These are phyloP conservation scores for Sporothrix curviconia DNA, from an alignment of 2,329 filamentous ascomycete genomes.

Conservation along the genomic window DNA sequence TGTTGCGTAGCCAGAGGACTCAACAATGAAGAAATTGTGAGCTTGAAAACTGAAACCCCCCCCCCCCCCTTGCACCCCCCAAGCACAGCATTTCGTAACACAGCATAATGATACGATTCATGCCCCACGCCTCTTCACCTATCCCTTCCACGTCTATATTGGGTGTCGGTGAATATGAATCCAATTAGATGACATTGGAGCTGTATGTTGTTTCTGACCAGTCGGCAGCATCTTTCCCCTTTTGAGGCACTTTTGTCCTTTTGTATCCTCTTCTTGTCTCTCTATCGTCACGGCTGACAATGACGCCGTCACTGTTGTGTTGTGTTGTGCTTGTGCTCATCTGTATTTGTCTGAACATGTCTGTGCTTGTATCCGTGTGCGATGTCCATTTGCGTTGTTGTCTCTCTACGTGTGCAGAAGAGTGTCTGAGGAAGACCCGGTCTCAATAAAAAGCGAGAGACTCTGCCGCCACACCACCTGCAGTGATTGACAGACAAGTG, in stretches of 20 bases:
- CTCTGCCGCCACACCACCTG: no score
- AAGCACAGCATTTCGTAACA: slow-evolving; percentile 1
- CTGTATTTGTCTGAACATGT: neutral
- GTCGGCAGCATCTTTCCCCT: neutral
- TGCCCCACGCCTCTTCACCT: neutral
- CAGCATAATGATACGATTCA: neutral
- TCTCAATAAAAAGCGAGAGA: no score
- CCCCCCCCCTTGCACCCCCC: neutral
- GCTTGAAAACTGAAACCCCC: neutral
- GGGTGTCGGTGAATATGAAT: neutral
- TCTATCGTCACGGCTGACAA: neutral
- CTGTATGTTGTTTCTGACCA: neutral
- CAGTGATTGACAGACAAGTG: no score
- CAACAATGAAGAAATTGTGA: neutral
- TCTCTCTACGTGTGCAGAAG: neutral
- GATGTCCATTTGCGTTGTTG: no score
- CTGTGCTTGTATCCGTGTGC: no score
- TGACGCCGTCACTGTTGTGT: neutral
- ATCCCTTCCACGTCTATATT: neutral
- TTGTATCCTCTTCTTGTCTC: neutral
- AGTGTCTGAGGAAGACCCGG: no score
- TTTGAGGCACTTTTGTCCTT: neutral
- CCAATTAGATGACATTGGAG: no score
- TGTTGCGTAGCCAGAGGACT: neutral
- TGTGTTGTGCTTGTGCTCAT: neutral